Base-by-base conservation (phyloP, 2,329 filamentous ascomycete species). In the Dothistroma septosporum region DNA sequence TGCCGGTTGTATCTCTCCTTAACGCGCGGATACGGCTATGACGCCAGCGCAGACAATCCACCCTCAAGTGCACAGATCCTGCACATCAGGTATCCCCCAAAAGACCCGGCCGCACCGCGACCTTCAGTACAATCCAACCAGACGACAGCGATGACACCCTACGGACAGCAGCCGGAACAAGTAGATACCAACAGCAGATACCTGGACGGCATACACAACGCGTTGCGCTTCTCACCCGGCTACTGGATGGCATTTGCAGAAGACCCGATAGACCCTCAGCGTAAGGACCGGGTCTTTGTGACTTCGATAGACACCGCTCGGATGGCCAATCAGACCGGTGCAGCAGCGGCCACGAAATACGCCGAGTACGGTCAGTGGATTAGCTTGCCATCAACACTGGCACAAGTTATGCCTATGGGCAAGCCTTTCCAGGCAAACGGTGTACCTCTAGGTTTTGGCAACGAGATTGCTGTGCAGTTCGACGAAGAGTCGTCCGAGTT, bases 21-120 rank as follows among this genome's bases (percentile, higher is more conserved):
- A 5, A 96, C 92, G 0, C 89, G 88, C 65, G 88, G 91, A 19
- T 89, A 88, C 77, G 75, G 78, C 58, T 76, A 78, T 58, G 80
- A 85, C 32, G 83, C 82, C 14, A 83, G 83, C 22, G 81, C 84
- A 21, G 82, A 84, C 8, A 87, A 82, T 60, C 87, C 90, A 0
- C 92, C 94, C 0, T 92, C 90, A 68, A 97, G 91, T 76, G 97
- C 99, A 91, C 92, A 97, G 75, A 87, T 97, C n/a, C 89, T 95
- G 68, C 94, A 96, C 71, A 91, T 99, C 75, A 95, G 94, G 72
- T 96, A 96, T 61, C 94, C 95, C 1, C 94, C 94, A 0, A 75
- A 79, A 44, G 70, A 73, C 49, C 67, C 68, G 7, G 61, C 62
- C 28, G 60, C 63, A 22, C 58, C 63, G 24, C 59, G 62, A 28